A percentile compares a stretch with the other conserved stretches of the same genome.
These are phyloP conservation scores for Penicillium coffeae DNA, from an alignment of 495 filamentous ascomycete species.

Conservation along the genomic window DNA sequence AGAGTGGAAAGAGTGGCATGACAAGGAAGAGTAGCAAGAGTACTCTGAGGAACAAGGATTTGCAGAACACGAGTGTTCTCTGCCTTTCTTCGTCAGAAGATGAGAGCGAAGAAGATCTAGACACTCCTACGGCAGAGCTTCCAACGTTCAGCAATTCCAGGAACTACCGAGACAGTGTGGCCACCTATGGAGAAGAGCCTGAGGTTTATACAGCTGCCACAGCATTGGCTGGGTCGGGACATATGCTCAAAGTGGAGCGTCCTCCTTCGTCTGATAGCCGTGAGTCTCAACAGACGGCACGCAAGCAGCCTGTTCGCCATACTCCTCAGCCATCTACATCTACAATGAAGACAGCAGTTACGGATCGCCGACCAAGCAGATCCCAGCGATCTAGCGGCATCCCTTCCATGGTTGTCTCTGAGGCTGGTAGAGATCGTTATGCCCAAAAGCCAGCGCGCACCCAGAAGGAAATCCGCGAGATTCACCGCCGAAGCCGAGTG, in stretches of 20 bases:
- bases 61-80: conserved; percentile 51
- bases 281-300: conserved; percentile 21
- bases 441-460: conserved; percentile 17
- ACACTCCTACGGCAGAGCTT: conserved; percentile 12
- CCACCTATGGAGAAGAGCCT: conserved; percentile 37
- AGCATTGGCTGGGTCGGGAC: conserved; percentile 29
- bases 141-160: conserved; percentile 7
- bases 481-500: conserved; percentile 55
- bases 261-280: conserved; percentile 28
- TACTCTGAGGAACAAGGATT: conserved; percentile 42
- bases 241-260: conserved; percentile 25
- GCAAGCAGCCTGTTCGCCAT: conserved; percentile 12
- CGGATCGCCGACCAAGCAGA: conserved; percentile 19
- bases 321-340: conserved; percentile 27
- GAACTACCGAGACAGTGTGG: conserved; percentile 32
- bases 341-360: conserved; percentile 22
- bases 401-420: conserved; percentile 32
- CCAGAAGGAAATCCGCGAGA: conserved; percentile 26
- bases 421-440: conserved; percentile 23
- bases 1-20: conserved; percentile 20
- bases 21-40: conserved; percentile 43
- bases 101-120: conserved; percentile 40
- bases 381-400: conserved; percentile 34
- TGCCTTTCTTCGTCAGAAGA: conserved; percentile 57
- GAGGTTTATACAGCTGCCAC: conserved; percentile 43